These are phyloP conservation scores for Epichloe aotearoae DNA, from an alignment of 2,329 filamentous ascomycete species.

Conservation along the genomic window DNA sequence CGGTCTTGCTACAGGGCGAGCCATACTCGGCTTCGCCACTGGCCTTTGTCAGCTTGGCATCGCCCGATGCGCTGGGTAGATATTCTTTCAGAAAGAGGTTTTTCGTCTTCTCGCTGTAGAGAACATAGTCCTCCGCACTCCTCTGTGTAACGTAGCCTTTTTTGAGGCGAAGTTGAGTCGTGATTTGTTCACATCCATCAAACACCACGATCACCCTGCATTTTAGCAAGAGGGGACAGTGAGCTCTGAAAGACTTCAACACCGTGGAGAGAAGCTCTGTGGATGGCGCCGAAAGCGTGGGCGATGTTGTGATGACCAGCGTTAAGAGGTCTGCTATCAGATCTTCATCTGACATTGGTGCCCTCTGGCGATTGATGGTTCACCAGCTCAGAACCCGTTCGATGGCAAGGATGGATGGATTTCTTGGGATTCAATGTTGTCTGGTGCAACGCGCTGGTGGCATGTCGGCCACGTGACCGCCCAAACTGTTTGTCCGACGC, in stretches of 20 bases:
- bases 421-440: too few relatives aligned
- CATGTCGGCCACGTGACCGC: too few relatives aligned
- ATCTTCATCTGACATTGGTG: background rate
- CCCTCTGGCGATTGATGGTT: background rate
- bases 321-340: constrained; percentile 9
- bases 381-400: too few relatives aligned
- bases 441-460: too few relatives aligned
- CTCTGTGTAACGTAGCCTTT: constrained; percentile 37
- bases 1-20: constrained; percentile 22
- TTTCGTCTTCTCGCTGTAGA: constrained; percentile 36
- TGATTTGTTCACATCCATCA: constrained; percentile 37
- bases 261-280: constrained; percentile 37
- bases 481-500: too few relatives aligned
- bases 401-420: too few relatives aligned
- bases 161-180: constrained; percentile 31
- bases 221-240: constrained; percentile 26
- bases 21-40: constrained; percentile 34
- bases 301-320: constrained; percentile 39
- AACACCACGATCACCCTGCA: constrained; percentile 38
- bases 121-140: constrained; percentile 24
- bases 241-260: constrained; percentile 28
- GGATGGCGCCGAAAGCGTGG: constrained; percentile 39
- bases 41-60: constrained; percentile 4
- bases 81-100: constrained; percentile 18
- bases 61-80: background rate